These are phyloP conservation scores for Pseudoneurospora amorphoporcata DNA, from an alignment of 495 filamentous ascomycete genomes.

Conservation along the genomic window DNA sequence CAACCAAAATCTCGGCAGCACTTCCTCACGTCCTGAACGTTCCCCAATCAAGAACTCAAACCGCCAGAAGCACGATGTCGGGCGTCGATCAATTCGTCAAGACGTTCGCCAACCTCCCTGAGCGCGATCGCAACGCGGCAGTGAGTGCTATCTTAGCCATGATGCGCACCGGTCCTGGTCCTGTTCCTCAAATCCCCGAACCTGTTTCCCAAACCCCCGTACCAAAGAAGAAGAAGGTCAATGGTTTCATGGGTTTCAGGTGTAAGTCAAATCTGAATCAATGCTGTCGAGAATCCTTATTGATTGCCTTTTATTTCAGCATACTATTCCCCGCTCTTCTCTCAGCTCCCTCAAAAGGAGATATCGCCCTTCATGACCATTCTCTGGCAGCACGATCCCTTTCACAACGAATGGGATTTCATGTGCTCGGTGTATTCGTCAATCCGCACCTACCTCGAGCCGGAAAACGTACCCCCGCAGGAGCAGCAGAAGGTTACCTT, in stretches of 20 bases:
- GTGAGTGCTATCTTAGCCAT: background rate
- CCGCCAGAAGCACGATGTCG: background rate
- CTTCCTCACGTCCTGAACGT: background rate
- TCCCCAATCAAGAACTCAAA: background rate
- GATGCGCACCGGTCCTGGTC: background rate
- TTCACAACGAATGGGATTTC: constrained; percentile 21
- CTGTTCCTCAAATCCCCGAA: background rate
- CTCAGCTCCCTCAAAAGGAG: constrained; percentile 7
- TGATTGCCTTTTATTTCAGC: background rate
- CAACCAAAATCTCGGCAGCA: background rate
- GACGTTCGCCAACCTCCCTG: background rate
- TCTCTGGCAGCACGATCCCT: constrained; percentile 14
- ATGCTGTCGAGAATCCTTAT: background rate
- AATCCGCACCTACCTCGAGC: constrained; percentile 11
- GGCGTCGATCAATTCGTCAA: background rate
- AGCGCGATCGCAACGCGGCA: background rate
- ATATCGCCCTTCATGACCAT: constrained; percentile 14
- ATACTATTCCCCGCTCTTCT: constrained; percentile 11
- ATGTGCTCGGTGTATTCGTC: constrained; percentile 18
- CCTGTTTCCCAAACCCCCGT: background rate
- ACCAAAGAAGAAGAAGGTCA: constrained; percentile 13
- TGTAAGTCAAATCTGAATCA: background rate
- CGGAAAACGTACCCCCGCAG: background rate
- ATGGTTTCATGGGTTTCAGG: constrained; percentile 11
- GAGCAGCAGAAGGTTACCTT: constrained; percentile 2